phyloP scores from a whole-genome alignment of 345 rosid genomes.

The Sisymbrium irio region DNA sequence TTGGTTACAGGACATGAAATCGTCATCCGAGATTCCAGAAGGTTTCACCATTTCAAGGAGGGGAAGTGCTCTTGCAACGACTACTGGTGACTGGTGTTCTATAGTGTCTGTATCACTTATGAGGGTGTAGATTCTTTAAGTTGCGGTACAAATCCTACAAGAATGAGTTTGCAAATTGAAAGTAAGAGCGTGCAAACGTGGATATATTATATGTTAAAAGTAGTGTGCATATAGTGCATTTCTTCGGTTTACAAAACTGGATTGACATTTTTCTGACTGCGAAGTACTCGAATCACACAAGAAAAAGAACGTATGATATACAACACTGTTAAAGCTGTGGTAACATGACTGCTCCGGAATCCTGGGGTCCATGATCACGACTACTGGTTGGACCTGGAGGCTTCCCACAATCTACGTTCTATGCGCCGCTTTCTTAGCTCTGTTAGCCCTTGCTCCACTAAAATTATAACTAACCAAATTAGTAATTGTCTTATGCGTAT shows the following conservation, averaged over 20 bases:
- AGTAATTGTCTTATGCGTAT: neutral
- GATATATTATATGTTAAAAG: conserved; percentile 29
- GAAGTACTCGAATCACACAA: conserved; percentile 17
- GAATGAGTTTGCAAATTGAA: neutral
- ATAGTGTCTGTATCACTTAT: neutral
- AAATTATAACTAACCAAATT: conserved; percentile 14
- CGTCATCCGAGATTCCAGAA: conserved; percentile 56
- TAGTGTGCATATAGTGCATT: conserved; percentile 17
- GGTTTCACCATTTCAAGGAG: conserved; percentile 66
- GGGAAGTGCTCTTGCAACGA: conserved; percentile 77
- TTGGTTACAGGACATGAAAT: conserved; percentile 48
- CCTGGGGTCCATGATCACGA: conserved; percentile 5
- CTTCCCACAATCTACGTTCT: conserved; percentile 92
- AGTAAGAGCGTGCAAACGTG: conserved; percentile 9
- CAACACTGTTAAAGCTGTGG: conserved; percentile 21
- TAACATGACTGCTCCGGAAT: conserved; percentile 14
- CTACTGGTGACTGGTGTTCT: conserved; percentile 51
- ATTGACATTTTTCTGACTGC: conserved; percentile 23
- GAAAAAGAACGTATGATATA: conserved; percentile 17
- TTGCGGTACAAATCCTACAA: neutral
- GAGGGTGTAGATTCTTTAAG: neutral
- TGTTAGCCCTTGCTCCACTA: conserved; percentile 85
- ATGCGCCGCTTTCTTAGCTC: conserved; percentile 85
- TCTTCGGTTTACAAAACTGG: conserved; percentile 32
- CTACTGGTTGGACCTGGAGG: conserved; percentile 48